Evolutionary conservation across 345 rosid genomes (phyloP).

Genomic region (Mangifera indica): DNA sequence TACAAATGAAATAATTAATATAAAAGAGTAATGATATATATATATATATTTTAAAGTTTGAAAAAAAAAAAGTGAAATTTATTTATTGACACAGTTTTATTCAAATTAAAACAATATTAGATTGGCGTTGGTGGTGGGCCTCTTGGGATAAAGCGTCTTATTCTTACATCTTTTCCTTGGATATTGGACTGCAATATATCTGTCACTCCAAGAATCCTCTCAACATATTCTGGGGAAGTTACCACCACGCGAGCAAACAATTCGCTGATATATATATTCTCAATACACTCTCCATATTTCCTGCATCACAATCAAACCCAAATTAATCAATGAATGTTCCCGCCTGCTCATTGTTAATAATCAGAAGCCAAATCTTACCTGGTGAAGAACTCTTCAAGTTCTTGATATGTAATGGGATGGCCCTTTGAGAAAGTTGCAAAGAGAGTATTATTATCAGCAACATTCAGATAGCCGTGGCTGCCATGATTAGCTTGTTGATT

Average conservation of each 20-base stretch:
- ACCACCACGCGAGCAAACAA: constrained; percentile 25
- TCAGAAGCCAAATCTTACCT: not conserved
- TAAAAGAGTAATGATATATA: no score
- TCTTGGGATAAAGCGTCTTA: constrained; percentile 12
- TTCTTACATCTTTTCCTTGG: constrained; percentile 24
- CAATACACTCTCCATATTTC: constrained; percentile 22
- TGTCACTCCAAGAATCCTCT: constrained; percentile 13
- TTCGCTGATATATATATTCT: constrained; percentile 12
- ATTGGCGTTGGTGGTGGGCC: not conserved
- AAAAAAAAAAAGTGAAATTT: no score
- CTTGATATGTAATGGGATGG: constrained; percentile 21
- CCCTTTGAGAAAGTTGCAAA: constrained; percentile 35
- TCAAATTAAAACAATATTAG: not conserved
- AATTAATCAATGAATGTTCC: no score
- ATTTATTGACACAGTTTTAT: no score
- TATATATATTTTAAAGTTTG: no score
- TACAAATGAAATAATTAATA: no score
- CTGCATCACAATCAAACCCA: constrained; percentile 5
- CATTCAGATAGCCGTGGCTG: not conserved
- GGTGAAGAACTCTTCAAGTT: constrained; percentile 22
- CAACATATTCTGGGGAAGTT: constrained; percentile 1
- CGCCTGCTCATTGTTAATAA: not conserved
- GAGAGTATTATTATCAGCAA: constrained; percentile 16
- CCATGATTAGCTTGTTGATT: not conserved
- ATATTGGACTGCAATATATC: constrained; percentile 9